Evolutionary conservation across 208 protist genomes (phyloP), one percentile per base, ranked within the genome.

Genomic region (Leishmania major): DNA sequence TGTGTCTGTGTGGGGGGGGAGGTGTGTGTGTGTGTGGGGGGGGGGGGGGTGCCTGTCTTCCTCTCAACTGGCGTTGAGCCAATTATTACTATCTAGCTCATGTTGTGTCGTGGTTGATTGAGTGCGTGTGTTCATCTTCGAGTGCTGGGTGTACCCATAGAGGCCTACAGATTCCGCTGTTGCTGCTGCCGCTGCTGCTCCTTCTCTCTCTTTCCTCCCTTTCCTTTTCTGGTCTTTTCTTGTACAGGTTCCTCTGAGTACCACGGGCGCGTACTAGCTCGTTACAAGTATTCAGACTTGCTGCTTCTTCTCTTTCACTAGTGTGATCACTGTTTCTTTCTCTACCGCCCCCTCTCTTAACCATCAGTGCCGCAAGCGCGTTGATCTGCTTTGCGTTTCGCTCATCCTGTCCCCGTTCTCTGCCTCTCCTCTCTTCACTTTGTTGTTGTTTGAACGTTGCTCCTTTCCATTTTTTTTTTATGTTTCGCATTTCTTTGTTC

Each of bases 11-110:
- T 77, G 51, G 72, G 3, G 43, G 5, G 43, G 43, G 3, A 51
- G 49, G 40, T 40, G n/a, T n/a, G n/a, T 64, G n/a, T 77, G 47
- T 77, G 53, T 64, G 73, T 77, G 19, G 37, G 51, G 51, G 72
- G 3, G 43, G 5, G 43, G 43, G 3, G 72, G 49, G 40, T 40
- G n/a, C 25, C 43, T 11, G 2, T 66, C 37, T 13, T 66, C 7
- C 22, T 22, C 1, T 66, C n/a, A 15, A 55, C 6, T 49, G 8
- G 5, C 35, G 17, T 51, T n/a, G 43, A 51, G 35, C 22, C 28
- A 45, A 25, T 6, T 8, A 55, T 55, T 45, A 55, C 17, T n/a
- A 25, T 6, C 19, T 74, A 17, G 3, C 40, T 53, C 28, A 37
- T 53, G 37, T 74, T 13, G 22, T 0, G 15, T 4, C 25, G 64